phyloP scores from a whole-genome alignment of 2,329 filamentous ascomycete species.

The Clonostachys rhizophaga region DNA sequence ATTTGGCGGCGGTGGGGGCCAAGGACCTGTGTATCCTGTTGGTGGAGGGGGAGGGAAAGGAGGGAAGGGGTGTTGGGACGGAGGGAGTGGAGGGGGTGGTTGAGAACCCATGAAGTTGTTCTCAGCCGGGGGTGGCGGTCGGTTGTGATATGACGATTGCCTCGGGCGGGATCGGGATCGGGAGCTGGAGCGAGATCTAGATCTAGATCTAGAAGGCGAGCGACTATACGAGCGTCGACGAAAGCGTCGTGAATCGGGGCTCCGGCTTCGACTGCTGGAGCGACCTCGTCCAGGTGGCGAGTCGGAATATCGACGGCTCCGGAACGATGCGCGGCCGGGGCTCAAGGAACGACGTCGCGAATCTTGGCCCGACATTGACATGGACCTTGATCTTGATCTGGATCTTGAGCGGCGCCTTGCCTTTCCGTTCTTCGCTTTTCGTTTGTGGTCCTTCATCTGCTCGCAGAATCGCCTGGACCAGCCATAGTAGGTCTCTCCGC shows the following conservation, averaged over 20 bases:
- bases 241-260: slow-evolving; percentile 4
- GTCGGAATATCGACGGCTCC: slow-evolving; percentile 17
- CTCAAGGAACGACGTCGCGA: slow-evolving; percentile 17
- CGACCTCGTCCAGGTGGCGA: slow-evolving; percentile 11
- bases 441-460: slow-evolving; percentile 64
- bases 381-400: slow-evolving; percentile 15
- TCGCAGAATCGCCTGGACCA: slow-evolving; percentile 80
- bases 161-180: slow-evolving; percentile 5
- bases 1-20: slow-evolving; percentile 31
- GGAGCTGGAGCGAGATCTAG: slow-evolving; percentile 5
- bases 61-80: slow-evolving; percentile 15
- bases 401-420: slow-evolving; percentile 27
- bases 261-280: slow-evolving; percentile 8
- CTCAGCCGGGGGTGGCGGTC: slow-evolving; percentile 2
- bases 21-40: slow-evolving; percentile 31
- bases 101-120: background rate
- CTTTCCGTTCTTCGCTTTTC: slow-evolving; percentile 24
- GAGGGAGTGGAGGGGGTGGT: slow-evolving; percentile 4
- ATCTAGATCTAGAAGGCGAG: slow-evolving; percentile 16
- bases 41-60: slow-evolving; percentile 26
- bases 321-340: slow-evolving; percentile 15
- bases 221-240: slow-evolving; percentile 9
- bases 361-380: slow-evolving; percentile 14
- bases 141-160: slow-evolving; percentile 6
- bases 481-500: slow-evolving; percentile 77